These are phyloP conservation scores for Ophiorrhiza pumila DNA, from an alignment of 257 asterid species.

Conservation along the genomic window DNA sequence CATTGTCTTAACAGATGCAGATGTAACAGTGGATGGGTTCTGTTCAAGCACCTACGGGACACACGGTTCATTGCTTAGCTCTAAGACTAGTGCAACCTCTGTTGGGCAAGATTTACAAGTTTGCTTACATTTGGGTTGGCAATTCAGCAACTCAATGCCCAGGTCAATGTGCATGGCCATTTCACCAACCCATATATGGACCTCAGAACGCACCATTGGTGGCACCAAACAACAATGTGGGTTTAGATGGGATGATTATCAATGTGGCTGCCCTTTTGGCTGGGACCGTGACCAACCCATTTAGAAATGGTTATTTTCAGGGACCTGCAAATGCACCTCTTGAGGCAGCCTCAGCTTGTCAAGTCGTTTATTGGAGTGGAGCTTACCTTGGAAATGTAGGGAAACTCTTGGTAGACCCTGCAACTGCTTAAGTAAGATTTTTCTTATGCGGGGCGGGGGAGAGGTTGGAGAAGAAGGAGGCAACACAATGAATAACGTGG, in stretches of 20 bases:
- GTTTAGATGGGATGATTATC: constrained; percentile 47
- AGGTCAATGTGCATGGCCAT: constrained; percentile 63
- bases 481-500: too few species aligned
- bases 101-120: constrained; percentile 37
- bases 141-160: constrained; percentile 52
- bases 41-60: constrained; percentile 57
- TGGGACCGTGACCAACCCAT: constrained; percentile 54
- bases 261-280: constrained; percentile 50
- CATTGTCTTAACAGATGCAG: constrained; percentile 45
- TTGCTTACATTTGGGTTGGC: constrained; percentile 59
- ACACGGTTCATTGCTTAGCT: constrained; percentile 39
- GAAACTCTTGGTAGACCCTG: constrained; percentile 44
- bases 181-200: constrained; percentile 56
- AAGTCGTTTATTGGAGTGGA: constrained; percentile 49
- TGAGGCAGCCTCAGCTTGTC: constrained; percentile 61
- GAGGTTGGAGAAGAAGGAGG: too few species aligned
- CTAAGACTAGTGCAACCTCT: constrained; percentile 18
- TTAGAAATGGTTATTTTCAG: constrained; percentile 50
- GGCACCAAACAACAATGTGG: constrained; percentile 51
- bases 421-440: too few species aligned
- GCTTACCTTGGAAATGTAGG: constrained; percentile 67
- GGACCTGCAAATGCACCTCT: constrained; percentile 51
- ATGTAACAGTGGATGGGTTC: constrained; percentile 46
- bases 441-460: too few species aligned
- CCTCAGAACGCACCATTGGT: constrained; percentile 49